Conservation (phyloP, 495 filamentous ascomycete genomes). For the Daldinia concentrica region DNA sequence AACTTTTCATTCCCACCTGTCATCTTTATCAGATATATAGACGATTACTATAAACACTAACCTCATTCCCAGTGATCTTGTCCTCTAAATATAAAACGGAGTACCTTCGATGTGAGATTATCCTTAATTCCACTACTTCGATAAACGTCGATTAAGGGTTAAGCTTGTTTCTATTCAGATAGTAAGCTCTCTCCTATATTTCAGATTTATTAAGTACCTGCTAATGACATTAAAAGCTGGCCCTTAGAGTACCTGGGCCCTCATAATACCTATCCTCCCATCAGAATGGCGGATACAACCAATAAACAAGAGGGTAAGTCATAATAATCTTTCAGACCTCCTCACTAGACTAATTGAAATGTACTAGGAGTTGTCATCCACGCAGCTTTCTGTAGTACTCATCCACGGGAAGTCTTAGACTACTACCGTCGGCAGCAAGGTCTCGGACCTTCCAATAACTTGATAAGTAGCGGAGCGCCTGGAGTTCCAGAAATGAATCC, state of each 20-base stretch:
- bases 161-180: background rate
- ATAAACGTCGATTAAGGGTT: too few relatives aligned
- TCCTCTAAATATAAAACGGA: background rate
- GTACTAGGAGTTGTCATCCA: background rate
- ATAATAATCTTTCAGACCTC: background rate
- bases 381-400: background rate
- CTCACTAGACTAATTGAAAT: background rate
- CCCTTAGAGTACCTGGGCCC: background rate
- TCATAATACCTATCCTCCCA: background rate
- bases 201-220: background rate
- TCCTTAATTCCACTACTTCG: background rate
- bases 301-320: background rate
- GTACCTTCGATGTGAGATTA: background rate
- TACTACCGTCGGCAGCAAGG: constrained; percentile 1
- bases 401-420: background rate
- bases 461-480: background rate
- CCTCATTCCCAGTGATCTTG: background rate
- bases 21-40: too few relatives aligned
- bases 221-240: background rate
- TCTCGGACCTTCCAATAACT: constrained; percentile 9
- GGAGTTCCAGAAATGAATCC: background rate
- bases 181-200: background rate
- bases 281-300: background rate
- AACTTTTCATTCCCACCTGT: too few relatives aligned
- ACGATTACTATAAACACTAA: too few relatives aligned